These are phyloP conservation scores for Eucalyptus rudis DNA, from an alignment of 345 rosid species.

Conservation along the genomic window DNA sequence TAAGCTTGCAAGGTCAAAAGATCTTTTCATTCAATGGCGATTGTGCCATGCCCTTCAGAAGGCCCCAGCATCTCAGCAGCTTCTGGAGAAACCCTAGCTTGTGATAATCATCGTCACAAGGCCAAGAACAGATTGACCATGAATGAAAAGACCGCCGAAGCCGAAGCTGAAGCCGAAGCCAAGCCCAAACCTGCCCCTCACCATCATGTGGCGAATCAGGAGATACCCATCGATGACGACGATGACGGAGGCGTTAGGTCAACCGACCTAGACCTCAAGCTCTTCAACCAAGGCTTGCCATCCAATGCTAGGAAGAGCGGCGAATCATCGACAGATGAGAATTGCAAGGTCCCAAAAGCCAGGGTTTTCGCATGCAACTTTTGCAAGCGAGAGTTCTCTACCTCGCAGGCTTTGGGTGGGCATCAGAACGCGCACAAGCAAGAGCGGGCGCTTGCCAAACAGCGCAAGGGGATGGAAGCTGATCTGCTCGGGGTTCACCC, in stretches of 20 bases:
- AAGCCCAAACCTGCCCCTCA: not conserved
- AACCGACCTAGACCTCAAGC: not conserved
- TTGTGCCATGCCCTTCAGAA: not conserved
- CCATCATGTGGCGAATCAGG: not conserved
- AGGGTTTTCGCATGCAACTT: constrained; percentile 38
- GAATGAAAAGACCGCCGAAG: not conserved
- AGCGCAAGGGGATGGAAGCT: constrained; percentile 9
- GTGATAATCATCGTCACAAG: not conserved
- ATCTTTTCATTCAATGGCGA: not conserved
- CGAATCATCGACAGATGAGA: not conserved
- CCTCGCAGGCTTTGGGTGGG: constrained; percentile 66
- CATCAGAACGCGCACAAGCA: constrained; percentile 80
- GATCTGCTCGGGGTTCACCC: not conserved
- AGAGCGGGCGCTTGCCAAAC: constrained; percentile 52
- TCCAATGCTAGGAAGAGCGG: not conserved
- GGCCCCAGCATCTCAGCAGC: not conserved
- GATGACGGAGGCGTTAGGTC: not conserved
- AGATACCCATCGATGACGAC: not conserved
- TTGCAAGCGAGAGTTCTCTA: constrained; percentile 53
- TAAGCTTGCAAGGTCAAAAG: not conserved
- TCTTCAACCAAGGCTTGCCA: not conserved
- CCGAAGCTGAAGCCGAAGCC: not conserved
- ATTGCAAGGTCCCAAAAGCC: not conserved
- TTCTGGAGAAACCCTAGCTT: not conserved
- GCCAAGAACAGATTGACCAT: not conserved